Conservation (phyloP, 2,329 filamentous ascomycete genomes). For the Alternaria longipes region DNA sequence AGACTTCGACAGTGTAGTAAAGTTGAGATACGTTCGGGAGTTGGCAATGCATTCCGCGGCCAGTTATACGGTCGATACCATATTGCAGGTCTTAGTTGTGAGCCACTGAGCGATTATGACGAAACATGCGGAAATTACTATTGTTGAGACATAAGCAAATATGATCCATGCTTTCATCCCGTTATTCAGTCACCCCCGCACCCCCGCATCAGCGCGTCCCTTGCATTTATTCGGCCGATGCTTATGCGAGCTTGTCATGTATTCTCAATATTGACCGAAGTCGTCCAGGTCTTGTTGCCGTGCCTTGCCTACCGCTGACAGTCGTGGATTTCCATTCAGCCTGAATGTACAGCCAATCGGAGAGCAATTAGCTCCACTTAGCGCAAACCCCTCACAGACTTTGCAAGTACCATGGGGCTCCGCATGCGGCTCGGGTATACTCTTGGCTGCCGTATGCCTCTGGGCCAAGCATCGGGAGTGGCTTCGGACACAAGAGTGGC, state of each 20-base stretch:
- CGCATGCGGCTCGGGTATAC: conserved; percentile 20
- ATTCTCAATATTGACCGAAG: not conserved
- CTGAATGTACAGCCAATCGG: conserved; percentile 32
- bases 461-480: conserved; percentile 19
- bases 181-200: not conserved
- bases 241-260: not conserved
- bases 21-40: not conserved
- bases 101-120: not conserved
- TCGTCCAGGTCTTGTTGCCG: not conserved
- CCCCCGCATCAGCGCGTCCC: not conserved
- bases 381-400: conserved; percentile 27
- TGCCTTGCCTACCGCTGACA: conserved; percentile 2
- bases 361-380: conserved; percentile 1
- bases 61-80: not conserved
- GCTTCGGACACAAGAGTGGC: conserved; percentile 16
- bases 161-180: not conserved
- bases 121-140: not conserved
- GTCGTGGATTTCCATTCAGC: conserved; percentile 25
- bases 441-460: conserved; percentile 12
- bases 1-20: not conserved
- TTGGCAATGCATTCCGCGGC: not conserved
- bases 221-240: not conserved
- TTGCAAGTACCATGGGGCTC: conserved; percentile 24
- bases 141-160: not conserved
- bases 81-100: not conserved